These are phyloP conservation scores for Drechslerella coelobrocha DNA, from an alignment of 2,329 filamentous ascomycete genomes.

Conservation along the genomic window DNA sequence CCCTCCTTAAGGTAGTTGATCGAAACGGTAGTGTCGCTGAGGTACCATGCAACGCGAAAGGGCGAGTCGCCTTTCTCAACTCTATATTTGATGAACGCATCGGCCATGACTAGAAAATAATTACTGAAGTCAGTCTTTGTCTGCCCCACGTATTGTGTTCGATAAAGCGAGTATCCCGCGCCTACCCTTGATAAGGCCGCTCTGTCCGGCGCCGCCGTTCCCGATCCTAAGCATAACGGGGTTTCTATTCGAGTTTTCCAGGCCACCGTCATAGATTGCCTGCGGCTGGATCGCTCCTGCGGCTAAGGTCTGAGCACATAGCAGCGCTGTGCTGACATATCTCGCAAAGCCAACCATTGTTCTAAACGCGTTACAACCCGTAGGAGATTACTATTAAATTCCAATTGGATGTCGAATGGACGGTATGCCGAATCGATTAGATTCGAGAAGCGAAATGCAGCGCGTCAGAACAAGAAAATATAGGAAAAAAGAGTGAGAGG, in stretches of 20 bases:
- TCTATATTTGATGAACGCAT: constrained; percentile 58
- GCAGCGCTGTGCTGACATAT: constrained; percentile 22
- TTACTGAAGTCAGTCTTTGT: not conserved
- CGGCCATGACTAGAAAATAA: constrained; percentile 56
- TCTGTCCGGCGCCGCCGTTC: constrained; percentile 59
- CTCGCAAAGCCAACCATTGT: constrained; percentile 40
- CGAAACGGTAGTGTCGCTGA: constrained; percentile 61
- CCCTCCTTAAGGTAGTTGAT: constrained; percentile 60
- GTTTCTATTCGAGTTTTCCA: constrained; percentile 27
- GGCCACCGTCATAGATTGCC: constrained; percentile 53
- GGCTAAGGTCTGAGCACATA: constrained; percentile 22
- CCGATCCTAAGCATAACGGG: constrained; percentile 55
- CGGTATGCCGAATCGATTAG: too few relatives aligned
- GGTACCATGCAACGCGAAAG: constrained; percentile 61
- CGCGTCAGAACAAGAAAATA: not conserved
- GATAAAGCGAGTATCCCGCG: not conserved
- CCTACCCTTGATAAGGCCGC: constrained; percentile 57
- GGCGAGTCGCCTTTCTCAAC: constrained; percentile 55
- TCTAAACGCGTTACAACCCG: constrained; percentile 21
- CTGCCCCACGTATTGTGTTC: not conserved
- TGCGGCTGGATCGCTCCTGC: constrained; percentile 51
- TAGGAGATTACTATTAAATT: not conserved
- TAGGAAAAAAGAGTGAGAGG: too few relatives aligned
- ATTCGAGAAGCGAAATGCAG: too few relatives aligned
- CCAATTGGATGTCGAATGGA: too few relatives aligned